Conservation (phyloP, 345 rosid genomes). For the Aquilaria sinensis region DNA sequence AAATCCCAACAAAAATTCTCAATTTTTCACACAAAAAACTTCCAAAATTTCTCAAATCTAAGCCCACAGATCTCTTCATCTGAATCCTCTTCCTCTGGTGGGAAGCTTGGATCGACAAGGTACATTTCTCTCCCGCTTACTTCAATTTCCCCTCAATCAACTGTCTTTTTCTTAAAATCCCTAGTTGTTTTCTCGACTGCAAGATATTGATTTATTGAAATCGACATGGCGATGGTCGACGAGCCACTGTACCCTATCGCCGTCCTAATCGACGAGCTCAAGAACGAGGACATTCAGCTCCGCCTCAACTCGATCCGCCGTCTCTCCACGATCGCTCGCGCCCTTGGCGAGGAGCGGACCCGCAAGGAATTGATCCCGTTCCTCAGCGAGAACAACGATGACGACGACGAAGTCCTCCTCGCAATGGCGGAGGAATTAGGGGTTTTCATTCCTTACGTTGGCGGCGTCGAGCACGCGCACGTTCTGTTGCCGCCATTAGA, state of each 20-base stretch:
- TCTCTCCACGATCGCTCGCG: constrained; percentile 71
- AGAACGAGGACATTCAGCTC: constrained; percentile 76
- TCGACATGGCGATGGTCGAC: constrained; percentile 49
- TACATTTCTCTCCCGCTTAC: no score
- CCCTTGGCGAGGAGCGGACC: constrained; percentile 73
- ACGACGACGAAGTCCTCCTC: constrained; percentile 73
- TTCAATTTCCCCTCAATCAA: no score
- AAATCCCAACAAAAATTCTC: no score
- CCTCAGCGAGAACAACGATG: constrained; percentile 72
- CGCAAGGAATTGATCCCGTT: constrained; percentile 73
- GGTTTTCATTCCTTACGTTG: constrained; percentile 70
- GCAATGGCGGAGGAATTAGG: constrained; percentile 84
- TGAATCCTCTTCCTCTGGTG: no score
- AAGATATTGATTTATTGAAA: constrained; percentile 12
- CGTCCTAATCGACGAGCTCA: constrained; percentile 69
- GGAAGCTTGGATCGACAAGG: no score
- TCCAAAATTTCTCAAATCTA: no score
- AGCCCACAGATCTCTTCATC: no score
- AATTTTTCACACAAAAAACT: no score
- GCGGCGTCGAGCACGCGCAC: constrained; percentile 61
- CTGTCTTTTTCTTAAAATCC: no score
- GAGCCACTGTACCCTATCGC: constrained; percentile 83
- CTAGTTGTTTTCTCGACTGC: neutral
- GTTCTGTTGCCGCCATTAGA: constrained; percentile 63
- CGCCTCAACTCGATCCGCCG: constrained; percentile 62